Evolutionary conservation across 352 stramenopile genomes (phyloP).

Genomic region (Phytophthora constricta): DNA sequence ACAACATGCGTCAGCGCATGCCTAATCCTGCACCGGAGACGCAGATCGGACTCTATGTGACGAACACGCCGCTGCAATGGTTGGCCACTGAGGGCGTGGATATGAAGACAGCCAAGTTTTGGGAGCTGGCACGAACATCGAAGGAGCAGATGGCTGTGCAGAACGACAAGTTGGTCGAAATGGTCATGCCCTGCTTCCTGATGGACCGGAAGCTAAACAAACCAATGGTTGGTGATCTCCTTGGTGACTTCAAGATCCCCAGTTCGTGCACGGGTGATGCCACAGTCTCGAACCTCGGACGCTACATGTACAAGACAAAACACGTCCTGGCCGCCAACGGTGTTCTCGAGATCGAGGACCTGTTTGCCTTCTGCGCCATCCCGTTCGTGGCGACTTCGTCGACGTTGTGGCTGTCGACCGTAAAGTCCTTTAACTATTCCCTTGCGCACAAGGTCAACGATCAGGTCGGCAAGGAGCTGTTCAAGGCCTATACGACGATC

Average conservation of each 20-base stretch:
- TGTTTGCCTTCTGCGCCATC: slow-evolving; percentile 21
- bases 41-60: slow-evolving; percentile 61
- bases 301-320: slow-evolving; percentile 17
- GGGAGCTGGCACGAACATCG: slow-evolving; percentile 50
- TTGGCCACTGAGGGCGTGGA: slow-evolving; percentile 52
- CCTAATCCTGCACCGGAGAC: slow-evolving; percentile 25
- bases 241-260: slow-evolving; percentile 36
- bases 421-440: slow-evolving; percentile 20
- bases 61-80: slow-evolving; percentile 47
- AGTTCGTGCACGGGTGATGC: slow-evolving; percentile 32
- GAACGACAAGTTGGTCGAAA: slow-evolving; percentile 51
- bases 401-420: slow-evolving; percentile 20
- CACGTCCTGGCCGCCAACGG: slow-evolving; percentile 1
- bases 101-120: slow-evolving; percentile 55
- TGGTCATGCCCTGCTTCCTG: slow-evolving; percentile 45
- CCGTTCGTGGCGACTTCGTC: slow-evolving; percentile 38
- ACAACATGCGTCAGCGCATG: slow-evolving; percentile 55
- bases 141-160: slow-evolving; percentile 39
- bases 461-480: slow-evolving; percentile 10
- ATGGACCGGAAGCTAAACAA: slow-evolving; percentile 45
- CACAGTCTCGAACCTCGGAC: slow-evolving; percentile 27
- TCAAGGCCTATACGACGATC: slow-evolving; percentile 10
- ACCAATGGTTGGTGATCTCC: slow-evolving; percentile 22
- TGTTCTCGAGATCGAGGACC: slow-evolving; percentile 17
- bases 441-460: slow-evolving; percentile 30